Evolutionary conservation across 2,329 filamentous ascomycete genomes (phyloP).

Genomic region (Trichoderma semiorbis): DNA sequence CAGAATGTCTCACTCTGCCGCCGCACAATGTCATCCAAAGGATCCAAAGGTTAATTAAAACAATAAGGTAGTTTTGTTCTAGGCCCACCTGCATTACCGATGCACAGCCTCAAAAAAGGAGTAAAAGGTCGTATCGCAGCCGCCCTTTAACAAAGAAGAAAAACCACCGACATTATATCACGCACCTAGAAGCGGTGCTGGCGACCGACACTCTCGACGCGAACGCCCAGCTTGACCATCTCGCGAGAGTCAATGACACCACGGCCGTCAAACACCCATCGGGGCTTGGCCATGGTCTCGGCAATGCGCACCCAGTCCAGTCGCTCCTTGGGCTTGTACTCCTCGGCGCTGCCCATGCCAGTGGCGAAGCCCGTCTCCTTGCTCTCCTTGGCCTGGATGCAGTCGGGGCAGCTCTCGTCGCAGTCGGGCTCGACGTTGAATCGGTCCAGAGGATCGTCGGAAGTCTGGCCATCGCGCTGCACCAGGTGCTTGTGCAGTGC

Average conservation of each 20-base stretch:
- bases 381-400: slow-evolving; percentile 40
- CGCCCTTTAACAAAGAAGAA: not conserved
- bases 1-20: slow-evolving; percentile 26
- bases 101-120: slow-evolving; percentile 16
- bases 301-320: slow-evolving; percentile 52
- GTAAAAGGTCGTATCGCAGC: slow-evolving; percentile 19
- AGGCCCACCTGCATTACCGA: slow-evolving; percentile 14
- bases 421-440: slow-evolving; percentile 46
- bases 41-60: slow-evolving; percentile 29
- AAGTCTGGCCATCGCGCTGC: slow-evolving; percentile 28
- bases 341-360: slow-evolving; percentile 42
- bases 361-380: slow-evolving; percentile 39
- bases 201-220: slow-evolving; percentile 51
- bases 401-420: slow-evolving; percentile 48
- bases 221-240: slow-evolving; percentile 49
- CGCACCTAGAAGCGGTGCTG: slow-evolving; percentile 39
- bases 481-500: slow-evolving; percentile 47
- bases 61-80: slow-evolving; percentile 18
- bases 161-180: not conserved
- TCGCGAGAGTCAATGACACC: slow-evolving; percentile 48
- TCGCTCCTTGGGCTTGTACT: slow-evolving; percentile 45
- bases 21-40: slow-evolving; percentile 27
- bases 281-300: slow-evolving; percentile 48
- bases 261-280: slow-evolving; percentile 56
- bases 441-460: slow-evolving; percentile 44